Percentiles rank a stretch among this genome's conserved stretches.
phyloP scores from a whole-genome alignment of 2,329 filamentous ascomycete species.

The Cladophialophora psammophila region DNA sequence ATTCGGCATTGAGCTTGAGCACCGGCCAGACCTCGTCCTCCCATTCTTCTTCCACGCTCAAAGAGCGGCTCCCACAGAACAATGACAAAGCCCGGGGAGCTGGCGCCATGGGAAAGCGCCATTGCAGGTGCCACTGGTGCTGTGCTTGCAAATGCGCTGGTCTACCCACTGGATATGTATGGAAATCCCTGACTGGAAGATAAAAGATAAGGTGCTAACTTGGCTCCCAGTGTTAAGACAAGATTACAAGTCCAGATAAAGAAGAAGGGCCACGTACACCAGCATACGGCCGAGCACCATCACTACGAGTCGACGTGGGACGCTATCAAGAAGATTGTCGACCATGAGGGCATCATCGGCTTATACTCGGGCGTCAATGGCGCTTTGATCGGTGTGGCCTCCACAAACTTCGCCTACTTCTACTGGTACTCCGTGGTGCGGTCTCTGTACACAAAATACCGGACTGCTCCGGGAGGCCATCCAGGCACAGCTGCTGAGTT shows the following conservation, averaged over 20 bases:
- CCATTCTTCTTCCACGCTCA: not conserved
- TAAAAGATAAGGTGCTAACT: slow-evolving; percentile 19
- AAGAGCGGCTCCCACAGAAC: slow-evolving; percentile 4
- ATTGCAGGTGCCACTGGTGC: slow-evolving; percentile 92
- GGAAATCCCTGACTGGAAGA: slow-evolving; percentile 43
- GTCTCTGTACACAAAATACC: slow-evolving; percentile 72
- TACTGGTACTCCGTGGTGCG: slow-evolving; percentile 97
- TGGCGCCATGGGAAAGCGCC: slow-evolving; percentile 92
- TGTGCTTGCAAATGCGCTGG: slow-evolving; percentile 90
- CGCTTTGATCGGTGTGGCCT: slow-evolving; percentile 87
- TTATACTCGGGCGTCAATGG: slow-evolving; percentile 90
- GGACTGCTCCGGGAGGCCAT: slow-evolving; percentile 50
- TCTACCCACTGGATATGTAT: slow-evolving; percentile 97
- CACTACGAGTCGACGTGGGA: slow-evolving; percentile 91
- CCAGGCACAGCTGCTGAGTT: slow-evolving; percentile 85
- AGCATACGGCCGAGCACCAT: slow-evolving; percentile 60
- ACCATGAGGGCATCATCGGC: slow-evolving; percentile 79
- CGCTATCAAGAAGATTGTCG: slow-evolving; percentile 82
- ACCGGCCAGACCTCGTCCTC: not conserved
- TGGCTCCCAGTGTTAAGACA: slow-evolving; percentile 81
- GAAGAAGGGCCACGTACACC: slow-evolving; percentile 56
- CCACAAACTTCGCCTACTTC: slow-evolving; percentile 99
- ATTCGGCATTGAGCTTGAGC: not conserved
- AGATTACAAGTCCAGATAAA: slow-evolving; percentile 94
- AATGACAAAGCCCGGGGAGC: slow-evolving; percentile 69